These are phyloP conservation scores for Flueggea neowawraea DNA, from an alignment of 441 rosid genomes.

Conservation along the genomic window DNA sequence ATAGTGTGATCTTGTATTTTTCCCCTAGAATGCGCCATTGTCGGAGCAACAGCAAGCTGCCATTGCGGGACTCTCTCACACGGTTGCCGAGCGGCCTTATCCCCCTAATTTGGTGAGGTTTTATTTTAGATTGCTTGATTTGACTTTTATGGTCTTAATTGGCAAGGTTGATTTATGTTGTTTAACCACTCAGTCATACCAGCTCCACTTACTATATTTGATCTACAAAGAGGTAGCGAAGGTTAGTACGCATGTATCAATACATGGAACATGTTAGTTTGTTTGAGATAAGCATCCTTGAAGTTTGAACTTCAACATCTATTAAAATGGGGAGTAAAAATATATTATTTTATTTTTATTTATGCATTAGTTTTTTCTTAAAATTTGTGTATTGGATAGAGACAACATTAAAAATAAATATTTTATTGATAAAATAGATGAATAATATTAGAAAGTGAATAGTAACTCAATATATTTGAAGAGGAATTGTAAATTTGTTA, in stretches of 20 bases:
- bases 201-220: slow-evolving; percentile 4
- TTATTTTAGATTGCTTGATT: background rate
- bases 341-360: too few relatives aligned
- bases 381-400: too few relatives aligned
- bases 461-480: too few relatives aligned
- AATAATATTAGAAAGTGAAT: too few relatives aligned
- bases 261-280: background rate
- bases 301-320: too few relatives aligned
- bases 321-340: too few relatives aligned
- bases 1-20: too few relatives aligned
- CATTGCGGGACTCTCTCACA: slow-evolving; percentile 56
- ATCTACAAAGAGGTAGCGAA: slow-evolving; percentile 8
- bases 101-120: slow-evolving; percentile 64
- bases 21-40: slow-evolving; percentile 67
- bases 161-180: background rate
- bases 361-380: too few relatives aligned
- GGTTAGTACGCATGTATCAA: slow-evolving; percentile 1
- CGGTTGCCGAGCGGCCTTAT: slow-evolving; percentile 81
- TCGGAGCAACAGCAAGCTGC: slow-evolving; percentile 91
- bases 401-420: too few relatives aligned
- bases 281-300: slow-evolving; percentile 14
- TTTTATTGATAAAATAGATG: too few relatives aligned
- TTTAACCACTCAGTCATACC: background rate
- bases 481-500: too few relatives aligned
- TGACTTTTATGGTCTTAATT: background rate